Base-by-base conservation (phyloP, 441 rosid species). In the Gossypium davidsonii region DNA sequence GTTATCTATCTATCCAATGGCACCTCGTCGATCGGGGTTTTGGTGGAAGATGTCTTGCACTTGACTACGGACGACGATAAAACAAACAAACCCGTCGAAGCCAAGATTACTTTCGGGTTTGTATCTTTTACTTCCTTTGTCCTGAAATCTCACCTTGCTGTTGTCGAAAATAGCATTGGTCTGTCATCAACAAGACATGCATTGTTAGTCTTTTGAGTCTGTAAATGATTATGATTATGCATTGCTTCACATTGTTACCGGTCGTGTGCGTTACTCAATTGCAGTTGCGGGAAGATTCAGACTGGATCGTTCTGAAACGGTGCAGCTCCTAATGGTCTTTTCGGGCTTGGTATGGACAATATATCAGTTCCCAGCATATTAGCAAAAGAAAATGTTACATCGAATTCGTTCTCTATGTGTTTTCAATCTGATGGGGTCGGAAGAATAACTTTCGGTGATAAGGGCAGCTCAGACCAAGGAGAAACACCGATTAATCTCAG, bases 371-470 rank as follows among this genome's bases (percentile, higher is more conserved):
- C 99, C 4, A 92, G 96, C 81, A 81, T 85, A 67, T 85, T 95
- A 77, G 96, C 98, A 6, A 83, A 85, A 42, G 77, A 85, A 68
- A 93, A 97, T 42, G 26, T 79, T 44, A 75, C 83, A 66, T 76
- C 92, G n/a, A 85, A 89, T 85, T 92, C 99, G 6, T 95, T 95
- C 78, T 95, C 99, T 66, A 87, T 95, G 96, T 95, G 99, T 84
- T 95, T 95, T 62, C 85, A 87, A 67, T 23, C 9, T 0, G 90
- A 89, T 61, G 93, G 93, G 64, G 11, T 80, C 23, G 98, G 98
- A 69, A 89, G 99, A 85, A 95, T 95, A 78, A 90, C 82, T 74
- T 95, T 95, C 63, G 99, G 99, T 6, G 99, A 92, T 78, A 85
- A 77, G 79, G 99, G 98, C 67, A 92, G 87, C 81, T 77, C 85